Base-by-base conservation (phyloP, 2,329 filamentous ascomycete genomes). In the Fusarium secorum region DNA sequence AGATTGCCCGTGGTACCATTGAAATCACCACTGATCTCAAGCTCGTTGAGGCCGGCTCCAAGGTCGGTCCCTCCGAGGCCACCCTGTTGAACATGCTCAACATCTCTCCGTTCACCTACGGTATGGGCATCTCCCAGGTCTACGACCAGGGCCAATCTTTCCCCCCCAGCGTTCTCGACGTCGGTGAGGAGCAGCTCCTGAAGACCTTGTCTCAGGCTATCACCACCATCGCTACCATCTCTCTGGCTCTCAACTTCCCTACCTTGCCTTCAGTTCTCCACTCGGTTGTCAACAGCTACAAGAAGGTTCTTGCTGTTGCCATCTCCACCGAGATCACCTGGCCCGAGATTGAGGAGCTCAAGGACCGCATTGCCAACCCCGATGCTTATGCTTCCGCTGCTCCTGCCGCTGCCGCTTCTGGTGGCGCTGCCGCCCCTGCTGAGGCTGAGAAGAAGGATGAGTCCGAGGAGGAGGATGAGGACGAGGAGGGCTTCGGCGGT, bases 1-100 rank as follows among this genome's bases (percentile, higher is more conserved):
- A 99, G 94, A 99, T 99, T 87, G 96, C 96, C 83, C 96, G 96
- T 97, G 97, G 96, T 97, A 99, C 96, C 87, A 99, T 99, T 87
- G 96, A 99, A 93, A 99, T 99, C 83, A 98, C 95, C 74, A 88
- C 91, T 80, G 96, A 99, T 83, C 89, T 99, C 80, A 98, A 98
- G 93, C 93, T 99, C 84, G 92, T 98, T 81, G 94, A 97, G 89
- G 90, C 93, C 75, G 91, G 91, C 78, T 88, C 63, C 89, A 98
- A 97, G 90, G 97, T 99, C 88, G 96, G 97, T 85, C 91, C 96
- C 82, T 99, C 96, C 83, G 96, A 99, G 90, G 96, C 96, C 77
- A 97, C 95, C 81, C 90, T 99, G 78, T 92, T 99, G 80, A 99
- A 99, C 93, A 93, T 99, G 95, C 87, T 99, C 83, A 98, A 98